Evolutionary conservation across 768 basidiomycete species (phyloP).

Genomic region (Tephrocybe sp.): DNA sequence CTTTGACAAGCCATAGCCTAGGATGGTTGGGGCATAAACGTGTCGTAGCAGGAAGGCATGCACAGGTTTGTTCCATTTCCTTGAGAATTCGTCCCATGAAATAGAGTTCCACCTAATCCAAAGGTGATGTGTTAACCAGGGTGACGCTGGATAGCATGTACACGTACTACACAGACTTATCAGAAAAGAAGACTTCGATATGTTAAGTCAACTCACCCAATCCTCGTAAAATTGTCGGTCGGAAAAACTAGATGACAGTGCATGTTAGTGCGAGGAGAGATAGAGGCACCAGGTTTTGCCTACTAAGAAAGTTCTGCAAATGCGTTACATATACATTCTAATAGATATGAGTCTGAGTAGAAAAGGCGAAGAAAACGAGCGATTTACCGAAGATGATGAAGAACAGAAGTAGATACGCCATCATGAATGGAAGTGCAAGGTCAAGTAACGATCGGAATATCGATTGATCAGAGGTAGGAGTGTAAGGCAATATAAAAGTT

Average conservation of each 20-base stretch:
- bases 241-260: conserved; percentile 63
- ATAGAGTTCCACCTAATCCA: conserved; percentile 85
- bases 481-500: conserved; percentile 86
- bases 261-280: not conserved
- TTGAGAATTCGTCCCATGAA: conserved; percentile 95
- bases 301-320: conserved; percentile 92
- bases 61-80: conserved; percentile 99
- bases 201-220: conserved; percentile 53
- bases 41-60: conserved; percentile 92
- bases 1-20: conserved; percentile 70
- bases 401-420: conserved; percentile 84
- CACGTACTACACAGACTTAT: conserved; percentile 13
- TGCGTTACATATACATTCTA: conserved; percentile 94
- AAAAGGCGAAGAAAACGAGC: not conserved
- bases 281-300: conserved; percentile 22
- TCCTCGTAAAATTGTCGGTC: conserved; percentile 98
- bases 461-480: conserved; percentile 63
- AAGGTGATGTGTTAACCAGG: not conserved
- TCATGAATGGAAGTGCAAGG: conserved; percentile 90
- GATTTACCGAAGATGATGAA: conserved; percentile 77
- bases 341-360: not conserved
- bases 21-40: conserved; percentile 89
- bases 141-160: not conserved
- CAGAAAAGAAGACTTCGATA: not conserved
- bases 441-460: conserved; percentile 79